phyloP scores from a whole-genome alignment of 2,329 filamentous ascomycete genomes.

The Blastomyces gilchristii region DNA sequence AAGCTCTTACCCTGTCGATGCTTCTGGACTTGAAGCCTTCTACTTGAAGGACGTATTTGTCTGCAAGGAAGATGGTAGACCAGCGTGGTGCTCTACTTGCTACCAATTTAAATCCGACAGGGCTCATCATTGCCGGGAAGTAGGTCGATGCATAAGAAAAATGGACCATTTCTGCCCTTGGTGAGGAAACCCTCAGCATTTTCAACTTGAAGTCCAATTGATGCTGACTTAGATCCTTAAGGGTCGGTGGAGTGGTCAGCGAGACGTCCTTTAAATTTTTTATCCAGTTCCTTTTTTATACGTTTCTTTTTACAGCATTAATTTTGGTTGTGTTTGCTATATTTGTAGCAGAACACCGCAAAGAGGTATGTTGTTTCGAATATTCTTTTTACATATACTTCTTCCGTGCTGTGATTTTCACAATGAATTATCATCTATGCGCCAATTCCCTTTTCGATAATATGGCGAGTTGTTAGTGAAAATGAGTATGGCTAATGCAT shows the following conservation, averaged over 20 bases:
- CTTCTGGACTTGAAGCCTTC: conserved; percentile 61
- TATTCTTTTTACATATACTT: neutral
- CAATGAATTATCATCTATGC: neutral
- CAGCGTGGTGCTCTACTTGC: conserved; percentile 76
- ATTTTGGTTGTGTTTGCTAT: conserved; percentile 54
- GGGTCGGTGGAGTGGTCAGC: conserved; percentile 86
- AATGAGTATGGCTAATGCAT: conserved; percentile 8
- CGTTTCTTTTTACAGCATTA: conserved; percentile 55
- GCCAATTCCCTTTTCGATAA: neutral
- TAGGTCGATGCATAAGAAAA: conserved; percentile 70
- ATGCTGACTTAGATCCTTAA: conserved; percentile 18
- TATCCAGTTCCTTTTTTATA: conserved; percentile 72
- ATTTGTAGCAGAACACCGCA: conserved; percentile 48
- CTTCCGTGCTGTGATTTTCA: neutral
- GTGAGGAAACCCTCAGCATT: conserved; percentile 26
- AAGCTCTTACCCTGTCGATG: conserved; percentile 40
- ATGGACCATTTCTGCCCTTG: conserved; percentile 97
- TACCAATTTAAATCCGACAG: conserved; percentile 81
- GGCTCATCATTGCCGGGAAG: conserved; percentile 74
- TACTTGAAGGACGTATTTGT: conserved; percentile 76
- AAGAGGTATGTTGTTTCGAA: conserved; percentile 31
- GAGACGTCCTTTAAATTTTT: conserved; percentile 90
- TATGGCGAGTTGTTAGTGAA: neutral
- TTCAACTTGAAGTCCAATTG: neutral
- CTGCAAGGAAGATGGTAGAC: conserved; percentile 73